These are phyloP conservation scores for Sambucus nigra DNA, from an alignment of 129 eudicot species.

Conservation along the genomic window DNA sequence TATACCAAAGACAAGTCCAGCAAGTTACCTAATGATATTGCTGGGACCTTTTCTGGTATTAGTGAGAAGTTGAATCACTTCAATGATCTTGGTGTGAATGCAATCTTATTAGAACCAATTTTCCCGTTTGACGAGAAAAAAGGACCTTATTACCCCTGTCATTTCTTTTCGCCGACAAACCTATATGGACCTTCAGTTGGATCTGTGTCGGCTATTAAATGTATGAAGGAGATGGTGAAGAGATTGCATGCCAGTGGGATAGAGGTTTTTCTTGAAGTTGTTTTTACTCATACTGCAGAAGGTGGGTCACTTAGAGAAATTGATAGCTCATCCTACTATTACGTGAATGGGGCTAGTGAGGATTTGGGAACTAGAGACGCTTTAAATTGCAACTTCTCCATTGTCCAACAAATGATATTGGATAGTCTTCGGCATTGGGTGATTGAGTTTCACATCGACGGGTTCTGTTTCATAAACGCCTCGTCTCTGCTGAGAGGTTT, in stretches of 20 bases:
- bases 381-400: conserved; percentile 68
- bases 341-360: conserved; percentile 10
- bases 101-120: conserved; percentile 69
- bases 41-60: conserved; percentile 68
- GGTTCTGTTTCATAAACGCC: conserved; percentile 74
- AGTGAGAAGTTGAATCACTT: conserved; percentile 66
- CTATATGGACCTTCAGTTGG: conserved; percentile 40
- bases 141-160: conserved; percentile 78
- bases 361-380: conserved; percentile 18
- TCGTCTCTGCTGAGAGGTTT: conserved; percentile 52
- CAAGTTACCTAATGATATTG: conserved; percentile 39
- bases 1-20: conserved; percentile 68
- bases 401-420: conserved; percentile 69
- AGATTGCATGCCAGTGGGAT: conserved; percentile 64
- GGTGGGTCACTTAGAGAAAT: conserved; percentile 33
- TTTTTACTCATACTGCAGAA: conserved; percentile 61
- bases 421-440: conserved; percentile 93
- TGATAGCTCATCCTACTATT: conserved; percentile 48
- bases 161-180: conserved; percentile 63
- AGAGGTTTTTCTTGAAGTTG: conserved; percentile 87
- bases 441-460: conserved; percentile 77
- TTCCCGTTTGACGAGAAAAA: conserved; percentile 49
- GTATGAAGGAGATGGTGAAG: conserved; percentile 89
- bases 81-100: conserved; percentile 67
- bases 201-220: conserved; percentile 30